Evolutionary conservation across 169 alveolate genomes (phyloP).

Genomic region (Eimeria praecox): DNA sequence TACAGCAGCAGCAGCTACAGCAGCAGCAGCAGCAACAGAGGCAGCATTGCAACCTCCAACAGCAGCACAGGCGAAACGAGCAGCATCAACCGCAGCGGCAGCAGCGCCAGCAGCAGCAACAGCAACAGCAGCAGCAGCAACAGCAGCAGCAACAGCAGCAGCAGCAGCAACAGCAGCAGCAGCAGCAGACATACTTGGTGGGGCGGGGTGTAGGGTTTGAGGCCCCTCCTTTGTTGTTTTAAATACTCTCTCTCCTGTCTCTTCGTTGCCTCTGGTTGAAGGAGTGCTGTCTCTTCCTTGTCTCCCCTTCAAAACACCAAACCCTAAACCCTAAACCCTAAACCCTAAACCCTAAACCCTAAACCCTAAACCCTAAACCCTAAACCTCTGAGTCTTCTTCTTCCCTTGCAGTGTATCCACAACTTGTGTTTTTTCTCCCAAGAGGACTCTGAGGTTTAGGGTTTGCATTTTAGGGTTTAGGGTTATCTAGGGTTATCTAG

Average conservation of each 20-base stretch:
- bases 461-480: not conserved
- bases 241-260: not conserved
- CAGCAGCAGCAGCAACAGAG: too few species aligned
- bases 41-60: too few species aligned
- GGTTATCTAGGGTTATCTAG: too few species aligned
- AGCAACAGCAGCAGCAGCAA: not conserved
- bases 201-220: not conserved
- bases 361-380: slow-evolving; percentile 26
- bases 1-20: not conserved
- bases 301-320: not conserved
- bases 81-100: slow-evolving; percentile 15
- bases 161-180: too few species aligned
- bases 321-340: not conserved
- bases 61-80: too few species aligned
- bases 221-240: not conserved
- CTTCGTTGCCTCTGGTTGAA: not conserved
- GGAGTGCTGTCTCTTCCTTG: not conserved
- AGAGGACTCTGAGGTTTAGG: too few species aligned
- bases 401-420: too few species aligned
- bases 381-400: not conserved
- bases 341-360: slow-evolving; percentile 8
- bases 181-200: not conserved
- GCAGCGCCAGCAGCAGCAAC: slow-evolving; percentile 12
- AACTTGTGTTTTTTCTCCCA: too few species aligned
- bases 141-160: not conserved